These are phyloP conservation scores for Paecilomyces dactylethromorphus DNA, from an alignment of 2,329 filamentous ascomycete genomes.

Conservation along the genomic window DNA sequence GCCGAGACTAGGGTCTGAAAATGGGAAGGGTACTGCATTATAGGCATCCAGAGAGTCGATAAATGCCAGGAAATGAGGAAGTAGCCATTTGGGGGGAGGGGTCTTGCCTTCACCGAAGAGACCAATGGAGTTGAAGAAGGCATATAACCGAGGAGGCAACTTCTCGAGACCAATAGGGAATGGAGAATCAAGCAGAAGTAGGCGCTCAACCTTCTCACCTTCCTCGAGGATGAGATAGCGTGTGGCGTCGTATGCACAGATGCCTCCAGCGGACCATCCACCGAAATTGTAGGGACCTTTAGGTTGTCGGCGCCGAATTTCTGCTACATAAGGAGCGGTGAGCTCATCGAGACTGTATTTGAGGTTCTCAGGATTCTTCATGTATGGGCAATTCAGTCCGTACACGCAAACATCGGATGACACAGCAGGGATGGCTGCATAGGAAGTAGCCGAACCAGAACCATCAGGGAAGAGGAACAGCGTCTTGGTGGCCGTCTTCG, in stretches of 20 bases:
- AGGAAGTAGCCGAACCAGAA: constrained; percentile 42
- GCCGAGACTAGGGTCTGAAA: constrained; percentile 17
- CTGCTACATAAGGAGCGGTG: constrained; percentile 32
- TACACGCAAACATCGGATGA: constrained; percentile 37
- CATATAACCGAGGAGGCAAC: constrained; percentile 50
- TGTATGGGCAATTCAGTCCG: constrained; percentile 38
- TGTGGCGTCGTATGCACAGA: constrained; percentile 63
- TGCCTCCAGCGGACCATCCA: constrained; percentile 72
- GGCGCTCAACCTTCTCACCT: constrained; percentile 51
- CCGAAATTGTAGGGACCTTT: constrained; percentile 57
- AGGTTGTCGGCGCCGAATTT: constrained; percentile 43
- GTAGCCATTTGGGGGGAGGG: constrained; percentile 42
- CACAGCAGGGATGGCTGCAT: constrained; percentile 35
- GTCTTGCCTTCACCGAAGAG: constrained; percentile 41
- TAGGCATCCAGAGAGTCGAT: constrained; percentile 44
- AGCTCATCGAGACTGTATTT: constrained; percentile 30
- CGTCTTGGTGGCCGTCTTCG: constrained; percentile 34
- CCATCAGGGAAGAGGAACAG: constrained; percentile 41
- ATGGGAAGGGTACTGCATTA: constrained; percentile 25
- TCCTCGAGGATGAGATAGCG: constrained; percentile 51
- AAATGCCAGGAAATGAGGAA: constrained; percentile 46
- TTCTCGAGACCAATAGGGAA: constrained; percentile 63
- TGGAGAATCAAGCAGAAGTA: constrained; percentile 62
- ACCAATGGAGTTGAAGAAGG: constrained; percentile 42
- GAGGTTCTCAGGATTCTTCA: constrained; percentile 33